A percentile compares a stretch with the other conserved stretches of the same genome.
Conservation (phyloP, 331 rosid genomes). For the Acacia concinna region DNA sequence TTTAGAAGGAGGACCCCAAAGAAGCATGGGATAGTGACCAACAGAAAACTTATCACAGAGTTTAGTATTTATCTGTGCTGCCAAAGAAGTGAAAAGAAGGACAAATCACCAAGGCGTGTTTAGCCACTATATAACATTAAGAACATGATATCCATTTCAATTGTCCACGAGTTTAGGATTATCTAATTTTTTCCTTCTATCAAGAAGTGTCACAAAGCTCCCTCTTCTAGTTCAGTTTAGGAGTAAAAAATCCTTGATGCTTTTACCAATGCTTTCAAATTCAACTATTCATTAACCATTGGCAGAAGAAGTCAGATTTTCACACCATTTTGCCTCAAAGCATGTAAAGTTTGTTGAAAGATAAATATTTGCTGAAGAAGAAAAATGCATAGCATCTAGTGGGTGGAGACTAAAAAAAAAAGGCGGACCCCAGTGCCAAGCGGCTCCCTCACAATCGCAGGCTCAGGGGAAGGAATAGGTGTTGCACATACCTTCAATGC, state of each 20-base stretch:
- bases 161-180: not conserved
- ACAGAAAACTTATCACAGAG: conserved; percentile 95
- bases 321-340: not conserved
- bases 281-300: not conserved
- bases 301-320: not conserved
- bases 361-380: not conserved
- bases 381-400: not conserved
- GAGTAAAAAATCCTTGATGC: not conserved
- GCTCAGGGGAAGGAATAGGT: too few species aligned
- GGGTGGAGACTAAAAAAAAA: too few species aligned
- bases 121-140: not conserved
- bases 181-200: not conserved
- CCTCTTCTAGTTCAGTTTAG: not conserved
- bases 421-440: too few species aligned
- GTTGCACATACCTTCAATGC: conserved; percentile 67
- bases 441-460: too few species aligned
- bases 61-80: conserved; percentile 93
- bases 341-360: not conserved
- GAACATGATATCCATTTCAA: not conserved
- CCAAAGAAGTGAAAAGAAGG: conserved; percentile 62
- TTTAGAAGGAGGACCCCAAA: conserved; percentile 92
- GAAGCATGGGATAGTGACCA: conserved; percentile 91
- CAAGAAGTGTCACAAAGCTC: not conserved
- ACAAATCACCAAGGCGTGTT: conserved; percentile 43
- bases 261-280: not conserved